Conservation (phyloP, 139 green algal genomes). For the Yamagishiella unicocca region DNA sequence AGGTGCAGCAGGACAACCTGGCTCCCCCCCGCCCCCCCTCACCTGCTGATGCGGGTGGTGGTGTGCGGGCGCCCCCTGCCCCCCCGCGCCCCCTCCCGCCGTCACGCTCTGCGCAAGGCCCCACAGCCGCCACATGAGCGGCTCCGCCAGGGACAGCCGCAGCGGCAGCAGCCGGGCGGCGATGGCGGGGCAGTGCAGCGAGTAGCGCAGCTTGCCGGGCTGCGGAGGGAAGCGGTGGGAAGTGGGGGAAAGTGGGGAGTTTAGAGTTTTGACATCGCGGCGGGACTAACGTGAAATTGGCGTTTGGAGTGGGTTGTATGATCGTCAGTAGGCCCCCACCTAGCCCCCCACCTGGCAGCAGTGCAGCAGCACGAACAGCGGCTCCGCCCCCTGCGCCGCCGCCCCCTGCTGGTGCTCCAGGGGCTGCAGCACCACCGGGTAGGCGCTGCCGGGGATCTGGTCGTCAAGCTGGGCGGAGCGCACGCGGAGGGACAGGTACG, state of each 20-base stretch:
- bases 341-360: neutral
- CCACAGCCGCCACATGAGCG: conserved; percentile 71
- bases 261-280: too few species aligned
- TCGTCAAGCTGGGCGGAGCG: conserved; percentile 81
- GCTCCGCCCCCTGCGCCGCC: neutral
- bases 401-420: conserved; percentile 4
- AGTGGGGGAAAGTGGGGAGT: neutral
- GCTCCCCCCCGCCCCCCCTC: too few species aligned
- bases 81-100: neutral
- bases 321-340: too few species aligned
- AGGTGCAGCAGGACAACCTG: too few species aligned
- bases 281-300: too few species aligned
- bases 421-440: conserved; percentile 80
- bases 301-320: neutral
- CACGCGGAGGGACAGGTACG: neutral
- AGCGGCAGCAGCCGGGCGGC: conserved; percentile 59
- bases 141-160: conserved; percentile 72
- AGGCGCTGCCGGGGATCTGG: conserved; percentile 70
- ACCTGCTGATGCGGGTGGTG: neutral
- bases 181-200: conserved; percentile 77
- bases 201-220: conserved; percentile 56
- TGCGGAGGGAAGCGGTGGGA: conserved; percentile 29
- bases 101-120: neutral
- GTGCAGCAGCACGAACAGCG: conserved; percentile 18
- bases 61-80: neutral